Percentiles rank a stretch among this genome's conserved stretches.
These are phyloP conservation scores for Eutrema heterophyllum DNA, from an alignment of 345 rosid species.

Conservation along the genomic window DNA sequence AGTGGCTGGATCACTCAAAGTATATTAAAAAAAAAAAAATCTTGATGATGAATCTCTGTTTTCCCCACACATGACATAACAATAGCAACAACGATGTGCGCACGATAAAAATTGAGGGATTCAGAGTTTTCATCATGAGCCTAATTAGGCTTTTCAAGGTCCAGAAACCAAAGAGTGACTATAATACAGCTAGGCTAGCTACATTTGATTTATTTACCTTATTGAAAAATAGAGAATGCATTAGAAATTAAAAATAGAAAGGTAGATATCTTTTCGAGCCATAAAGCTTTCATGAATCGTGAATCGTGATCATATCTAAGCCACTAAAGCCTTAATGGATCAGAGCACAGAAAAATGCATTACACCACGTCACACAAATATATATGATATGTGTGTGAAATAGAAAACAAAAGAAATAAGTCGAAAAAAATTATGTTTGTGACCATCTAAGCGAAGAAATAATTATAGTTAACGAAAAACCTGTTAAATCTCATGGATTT, in stretches of 20 bases:
- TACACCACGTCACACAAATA: constrained; percentile 4
- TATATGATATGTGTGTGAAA: too few species aligned
- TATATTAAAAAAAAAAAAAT: background rate
- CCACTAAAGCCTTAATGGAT: constrained; percentile 13
- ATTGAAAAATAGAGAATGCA: background rate
- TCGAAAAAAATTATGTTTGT: too few species aligned
- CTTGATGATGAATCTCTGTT: constrained; percentile 7
- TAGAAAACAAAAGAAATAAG: too few species aligned
- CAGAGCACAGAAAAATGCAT: background rate
- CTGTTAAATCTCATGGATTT: too few species aligned
- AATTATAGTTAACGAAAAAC: too few species aligned
- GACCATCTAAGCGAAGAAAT: too few species aligned
- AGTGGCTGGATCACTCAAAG: constrained; percentile 15
- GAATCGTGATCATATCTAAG: constrained; percentile 6
- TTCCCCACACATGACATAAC: constrained; percentile 2
- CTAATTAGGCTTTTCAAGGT: background rate
- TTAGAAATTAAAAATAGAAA: background rate
- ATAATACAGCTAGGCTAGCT: background rate
- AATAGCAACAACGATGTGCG: constrained; percentile 8
- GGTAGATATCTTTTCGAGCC: background rate
- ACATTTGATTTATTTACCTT: background rate
- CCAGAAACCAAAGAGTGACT: background rate
- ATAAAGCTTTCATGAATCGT: background rate
- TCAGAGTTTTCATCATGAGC: constrained; percentile 14
- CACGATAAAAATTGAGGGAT: constrained; percentile 3